Conservation (phyloP, 1,284 basidiomycete species). For the Ceratobasidium sp. region DNA sequence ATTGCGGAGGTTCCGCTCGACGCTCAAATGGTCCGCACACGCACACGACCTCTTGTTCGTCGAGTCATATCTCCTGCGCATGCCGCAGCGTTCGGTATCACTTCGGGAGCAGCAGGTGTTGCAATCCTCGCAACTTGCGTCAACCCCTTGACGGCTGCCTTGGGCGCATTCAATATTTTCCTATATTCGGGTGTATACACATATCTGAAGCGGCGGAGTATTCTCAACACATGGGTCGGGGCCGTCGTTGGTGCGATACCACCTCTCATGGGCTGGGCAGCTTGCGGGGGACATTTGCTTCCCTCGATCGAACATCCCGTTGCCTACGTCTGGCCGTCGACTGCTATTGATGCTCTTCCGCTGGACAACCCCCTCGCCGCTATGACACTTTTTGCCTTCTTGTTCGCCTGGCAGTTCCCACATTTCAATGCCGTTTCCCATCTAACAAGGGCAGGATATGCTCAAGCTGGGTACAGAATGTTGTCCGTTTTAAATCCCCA, state of each 20-base stretch:
- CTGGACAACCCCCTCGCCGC: conserved; percentile 82
- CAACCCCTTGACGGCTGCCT: conserved; percentile 86
- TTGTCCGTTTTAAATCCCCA: conserved; percentile 83
- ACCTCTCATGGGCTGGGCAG: conserved; percentile 98
- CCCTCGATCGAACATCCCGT: conserved; percentile 72
- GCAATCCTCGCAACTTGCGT: conserved; percentile 85
- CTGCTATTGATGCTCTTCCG: conserved; percentile 57
- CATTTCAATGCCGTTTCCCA: conserved; percentile 97
- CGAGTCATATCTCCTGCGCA: conserved; percentile 86
- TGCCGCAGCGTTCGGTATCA: conserved; percentile 82
- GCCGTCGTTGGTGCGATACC: conserved; percentile 93
- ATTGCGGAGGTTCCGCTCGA: conserved; percentile 95
- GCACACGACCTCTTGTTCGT: conserved; percentile 89
- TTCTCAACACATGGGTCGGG: conserved; percentile 97
- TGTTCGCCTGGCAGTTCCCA: conserved; percentile 99
- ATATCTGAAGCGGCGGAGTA: conserved; percentile 89
- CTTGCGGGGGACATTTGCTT: conserved; percentile 85
- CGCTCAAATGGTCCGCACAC: conserved; percentile 95
- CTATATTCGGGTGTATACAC: conserved; percentile 96
- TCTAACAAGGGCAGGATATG: conserved; percentile 89
- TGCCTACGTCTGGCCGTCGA: conserved; percentile 68
- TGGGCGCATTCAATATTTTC: conserved; percentile 88
- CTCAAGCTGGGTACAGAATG: conserved; percentile 95
- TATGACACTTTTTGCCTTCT: conserved; percentile 79
- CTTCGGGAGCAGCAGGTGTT: conserved; percentile 83